A percentile compares a stretch with the other conserved stretches of the same genome.
Conservation (phyloP, 495 filamentous ascomycete genomes). For the Copromyces sp. region DNA sequence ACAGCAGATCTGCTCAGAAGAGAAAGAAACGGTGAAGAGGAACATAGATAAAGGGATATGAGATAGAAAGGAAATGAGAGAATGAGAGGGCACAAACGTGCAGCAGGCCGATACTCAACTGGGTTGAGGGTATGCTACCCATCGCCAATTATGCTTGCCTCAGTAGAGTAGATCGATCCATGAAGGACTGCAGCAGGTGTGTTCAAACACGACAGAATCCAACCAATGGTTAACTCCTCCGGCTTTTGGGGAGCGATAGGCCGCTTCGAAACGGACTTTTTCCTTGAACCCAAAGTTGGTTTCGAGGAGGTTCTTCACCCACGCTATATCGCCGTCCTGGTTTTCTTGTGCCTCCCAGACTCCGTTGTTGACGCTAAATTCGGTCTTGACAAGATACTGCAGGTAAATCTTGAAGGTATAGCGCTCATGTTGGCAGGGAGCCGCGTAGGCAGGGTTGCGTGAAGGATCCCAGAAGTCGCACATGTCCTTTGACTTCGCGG, state of each 20-base stretch:
- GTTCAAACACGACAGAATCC: conserved; percentile 20
- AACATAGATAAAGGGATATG: background rate
- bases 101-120: background rate
- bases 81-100: background rate
- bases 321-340: conserved; percentile 15
- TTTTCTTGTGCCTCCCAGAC: conserved; percentile 2
- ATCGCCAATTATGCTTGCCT: background rate
- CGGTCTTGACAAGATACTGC: conserved; percentile 15
- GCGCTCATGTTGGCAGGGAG: conserved; percentile 8
- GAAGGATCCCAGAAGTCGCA: conserved; percentile 23
- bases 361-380: background rate
- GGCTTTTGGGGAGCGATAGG: conserved; percentile 5
- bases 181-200: conserved; percentile 10
- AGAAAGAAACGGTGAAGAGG: background rate
- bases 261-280: conserved; percentile 9
- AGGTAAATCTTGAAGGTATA: conserved; percentile 18
- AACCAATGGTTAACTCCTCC: conserved; percentile 10
- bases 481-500: conserved; percentile 9
- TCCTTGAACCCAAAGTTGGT: conserved; percentile 15
- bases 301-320: conserved; percentile 19
- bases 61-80: background rate
- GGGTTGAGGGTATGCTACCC: background rate
- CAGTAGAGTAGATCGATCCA: background rate
- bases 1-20: background rate
- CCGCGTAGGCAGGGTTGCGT: conserved; percentile 12